Percentiles rank a stretch among this genome's conserved stretches.
phyloP scores from a whole-genome alignment of 106 monocot genomes.

The Apostasia shenzhenica region DNA sequence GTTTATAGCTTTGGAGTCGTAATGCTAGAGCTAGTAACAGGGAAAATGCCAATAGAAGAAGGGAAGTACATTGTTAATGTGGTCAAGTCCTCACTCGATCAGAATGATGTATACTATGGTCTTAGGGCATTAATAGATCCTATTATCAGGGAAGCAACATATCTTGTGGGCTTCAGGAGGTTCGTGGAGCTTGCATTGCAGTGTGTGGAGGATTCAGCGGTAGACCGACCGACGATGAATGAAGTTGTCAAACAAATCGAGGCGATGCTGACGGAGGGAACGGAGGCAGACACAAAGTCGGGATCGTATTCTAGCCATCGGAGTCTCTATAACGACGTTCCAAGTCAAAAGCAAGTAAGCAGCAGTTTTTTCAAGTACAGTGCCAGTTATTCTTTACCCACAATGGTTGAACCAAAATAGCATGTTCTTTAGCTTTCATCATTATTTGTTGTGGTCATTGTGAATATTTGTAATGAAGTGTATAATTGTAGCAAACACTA shows the following conservation, averaged over 20 bases:
- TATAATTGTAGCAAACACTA: background rate
- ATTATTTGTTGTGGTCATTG: too few species aligned
- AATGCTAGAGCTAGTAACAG: slow-evolving; percentile 66
- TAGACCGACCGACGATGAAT: slow-evolving; percentile 49
- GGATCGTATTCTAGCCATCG: background rate
- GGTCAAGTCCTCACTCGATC: slow-evolving; percentile 24
- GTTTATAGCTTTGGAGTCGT: slow-evolving; percentile 82
- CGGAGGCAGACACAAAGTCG: slow-evolving; percentile 4
- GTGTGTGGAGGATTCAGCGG: slow-evolving; percentile 48
- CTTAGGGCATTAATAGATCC: slow-evolving; percentile 48
- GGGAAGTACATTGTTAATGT: slow-evolving; percentile 47
- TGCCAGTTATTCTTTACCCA: background rate
- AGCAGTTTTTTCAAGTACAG: background rate
- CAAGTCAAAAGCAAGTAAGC: slow-evolving; percentile 1
- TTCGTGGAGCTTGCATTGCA: slow-evolving; percentile 51
- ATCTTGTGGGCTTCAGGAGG: slow-evolving; percentile 24
- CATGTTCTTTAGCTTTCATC: background rate
- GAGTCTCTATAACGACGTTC: slow-evolving; percentile 1
- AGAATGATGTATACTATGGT: slow-evolving; percentile 34
- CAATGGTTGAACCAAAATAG: slow-evolving; percentile 9
- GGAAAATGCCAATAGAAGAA: slow-evolving; percentile 36
- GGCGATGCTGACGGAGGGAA: slow-evolving; percentile 17
- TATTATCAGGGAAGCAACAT: slow-evolving; percentile 13
- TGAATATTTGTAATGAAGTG: too few species aligned
- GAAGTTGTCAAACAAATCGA: slow-evolving; percentile 76